phyloP scores from a whole-genome alignment of 148 eudicot species.

The Diospyros lotus region DNA sequence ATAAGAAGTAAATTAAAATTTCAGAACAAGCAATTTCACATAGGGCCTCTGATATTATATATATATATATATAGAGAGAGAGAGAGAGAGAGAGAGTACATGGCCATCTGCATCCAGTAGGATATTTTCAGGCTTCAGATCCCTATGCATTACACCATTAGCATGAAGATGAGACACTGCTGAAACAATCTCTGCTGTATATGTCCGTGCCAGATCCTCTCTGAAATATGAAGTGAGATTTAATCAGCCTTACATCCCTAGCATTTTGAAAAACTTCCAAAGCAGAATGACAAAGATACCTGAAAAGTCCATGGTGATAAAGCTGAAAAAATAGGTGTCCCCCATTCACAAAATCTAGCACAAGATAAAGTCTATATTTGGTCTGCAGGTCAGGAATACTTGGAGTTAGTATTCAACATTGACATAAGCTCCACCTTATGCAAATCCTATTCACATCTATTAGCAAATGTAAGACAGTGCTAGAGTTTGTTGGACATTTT shows the following conservation, averaged over 20 bases:
- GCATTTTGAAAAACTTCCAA: neutral
- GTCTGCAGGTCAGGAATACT: constrained; percentile 46
- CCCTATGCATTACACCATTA: constrained; percentile 93
- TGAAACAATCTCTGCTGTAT: constrained; percentile 86
- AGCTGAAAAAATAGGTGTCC: constrained; percentile 95
- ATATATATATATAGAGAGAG: constrained; percentile 4
- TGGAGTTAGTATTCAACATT: neutral
- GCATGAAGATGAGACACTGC: constrained; percentile 95
- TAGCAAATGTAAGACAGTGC: too few relatives aligned
- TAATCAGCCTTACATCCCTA: constrained; percentile 5
- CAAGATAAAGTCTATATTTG: constrained; percentile 85
- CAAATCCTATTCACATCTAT: neutral
- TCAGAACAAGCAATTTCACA: neutral
- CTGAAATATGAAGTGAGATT: constrained; percentile 36
- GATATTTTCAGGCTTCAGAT: constrained; percentile 93
- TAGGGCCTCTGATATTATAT: neutral
- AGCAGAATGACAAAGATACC: constrained; percentile 25
- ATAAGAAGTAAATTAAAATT: neutral
- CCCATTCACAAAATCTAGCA: constrained; percentile 82
- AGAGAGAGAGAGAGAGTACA: constrained; percentile 32
- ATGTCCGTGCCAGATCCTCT: constrained; percentile 92
- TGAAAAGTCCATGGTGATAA: constrained; percentile 70
- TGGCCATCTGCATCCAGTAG: constrained; percentile 94
- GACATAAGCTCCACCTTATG: neutral
- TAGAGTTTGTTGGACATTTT: too few relatives aligned